Conservation (phyloP, 1,284 basidiomycete genomes). For the Pseudozyma tsukubaensis region DNA sequence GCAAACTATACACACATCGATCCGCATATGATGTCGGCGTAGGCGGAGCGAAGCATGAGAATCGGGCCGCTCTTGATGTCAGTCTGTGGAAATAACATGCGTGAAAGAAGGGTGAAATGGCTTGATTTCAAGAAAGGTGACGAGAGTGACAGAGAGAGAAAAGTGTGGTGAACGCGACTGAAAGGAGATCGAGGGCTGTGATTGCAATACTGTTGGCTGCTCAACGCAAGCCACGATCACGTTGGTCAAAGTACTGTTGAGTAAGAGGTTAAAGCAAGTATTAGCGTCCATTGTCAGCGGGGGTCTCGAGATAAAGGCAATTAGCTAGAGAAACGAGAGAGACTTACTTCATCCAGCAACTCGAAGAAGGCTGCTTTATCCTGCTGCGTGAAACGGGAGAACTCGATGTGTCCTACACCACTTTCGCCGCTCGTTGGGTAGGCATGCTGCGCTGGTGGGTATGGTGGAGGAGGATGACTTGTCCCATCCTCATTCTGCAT, state of each 20-base stretch:
- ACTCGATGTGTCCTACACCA: constrained; percentile 42
- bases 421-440: constrained; percentile 18
- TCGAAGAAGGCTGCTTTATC: constrained; percentile 61
- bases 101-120: too few relatives aligned
- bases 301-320: too few relatives aligned
- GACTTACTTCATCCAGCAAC: constrained; percentile 57
- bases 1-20: constrained; percentile 6
- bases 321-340: neutral
- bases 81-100: too few relatives aligned
- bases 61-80: too few relatives aligned
- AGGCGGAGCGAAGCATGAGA: too few relatives aligned
- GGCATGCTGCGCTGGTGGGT: constrained; percentile 29
- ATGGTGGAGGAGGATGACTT: constrained; percentile 50
- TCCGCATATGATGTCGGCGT: too few relatives aligned
- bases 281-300: neutral
- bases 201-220: too few relatives aligned
- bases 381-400: constrained; percentile 54
- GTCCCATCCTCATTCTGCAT: constrained; percentile 58
- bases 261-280: too few relatives aligned
- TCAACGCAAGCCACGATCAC: constrained; percentile 32
- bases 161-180: too few relatives aligned
- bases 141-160: too few relatives aligned
- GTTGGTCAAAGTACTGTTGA: constrained; percentile 37
- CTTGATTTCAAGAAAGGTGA: too few relatives aligned
- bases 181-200: too few relatives aligned